Evolutionary conservation across 176 grass and related monocot genomes (phyloP).

Genomic region (Aegilops tauschii): DNA sequence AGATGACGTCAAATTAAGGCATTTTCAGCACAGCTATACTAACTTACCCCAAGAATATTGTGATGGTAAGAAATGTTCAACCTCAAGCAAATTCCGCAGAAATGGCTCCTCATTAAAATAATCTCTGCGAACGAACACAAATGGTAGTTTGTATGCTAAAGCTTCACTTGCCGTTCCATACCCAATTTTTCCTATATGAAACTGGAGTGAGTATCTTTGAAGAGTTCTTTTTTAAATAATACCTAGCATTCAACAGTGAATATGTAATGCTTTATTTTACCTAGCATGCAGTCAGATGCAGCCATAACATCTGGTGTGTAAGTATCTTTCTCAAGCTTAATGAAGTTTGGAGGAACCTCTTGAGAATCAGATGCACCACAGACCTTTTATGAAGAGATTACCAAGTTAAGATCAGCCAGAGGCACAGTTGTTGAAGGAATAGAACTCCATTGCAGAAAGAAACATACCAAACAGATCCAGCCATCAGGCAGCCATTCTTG

Average conservation of each 20-base stretch:
- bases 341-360: slow-evolving; percentile 68
- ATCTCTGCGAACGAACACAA: slow-evolving; percentile 93
- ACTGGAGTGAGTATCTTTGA: slow-evolving; percentile 4
- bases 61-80: slow-evolving; percentile 34
- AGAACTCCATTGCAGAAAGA: slow-evolving; percentile 12
- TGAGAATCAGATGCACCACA: slow-evolving; percentile 78
- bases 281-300: slow-evolving; percentile 81
- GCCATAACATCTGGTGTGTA: slow-evolving; percentile 86
- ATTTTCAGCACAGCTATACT: slow-evolving; percentile 11
- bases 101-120: slow-evolving; percentile 99
- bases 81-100: slow-evolving; percentile 97
- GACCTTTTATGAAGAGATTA: slow-evolving; percentile 42
- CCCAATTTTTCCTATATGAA: slow-evolving; percentile 82
- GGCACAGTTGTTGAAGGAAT: background rate
- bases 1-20: background rate
- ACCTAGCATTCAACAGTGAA: slow-evolving; percentile 6
- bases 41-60: background rate
- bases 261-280: slow-evolving; percentile 27
- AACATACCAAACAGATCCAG: slow-evolving; percentile 86
- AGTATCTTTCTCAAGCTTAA: slow-evolving; percentile 71
- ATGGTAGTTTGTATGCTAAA: slow-evolving; percentile 94
- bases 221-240: background rate
- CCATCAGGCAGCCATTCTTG: slow-evolving; percentile 85
- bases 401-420: background rate
- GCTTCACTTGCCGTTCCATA: slow-evolving; percentile 97